Base-by-base conservation (phyloP, 2,329 filamentous ascomycete species). In the Cordyceps militaris region DNA sequence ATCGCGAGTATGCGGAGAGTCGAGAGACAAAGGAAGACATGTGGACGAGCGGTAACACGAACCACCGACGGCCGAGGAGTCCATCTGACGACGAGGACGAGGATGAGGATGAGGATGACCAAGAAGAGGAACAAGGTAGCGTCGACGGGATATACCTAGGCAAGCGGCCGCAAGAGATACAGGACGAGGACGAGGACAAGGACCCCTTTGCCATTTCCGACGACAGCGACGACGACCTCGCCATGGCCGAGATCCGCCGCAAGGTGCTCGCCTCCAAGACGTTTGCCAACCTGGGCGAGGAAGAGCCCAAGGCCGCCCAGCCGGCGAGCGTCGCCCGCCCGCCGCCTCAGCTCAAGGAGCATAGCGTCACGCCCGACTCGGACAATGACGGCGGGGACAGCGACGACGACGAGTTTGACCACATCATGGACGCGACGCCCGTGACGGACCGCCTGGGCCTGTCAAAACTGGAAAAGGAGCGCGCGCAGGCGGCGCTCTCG, bases 21-120 rank as follows among this genome's bases (percentile, higher is more conserved):
- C 81, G 92, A 61, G 84, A 84, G 56, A 82, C 84, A 40, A 84
- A 83, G 30, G 80, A 79, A 19, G 91, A 96, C 73, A 85, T 90
- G 59, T 97, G 93, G 94, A 88, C 85, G n/a, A 86, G 84, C 11
- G 93, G 93, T 7, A 97, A 97, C 66, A 84, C 87, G 65, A 97
- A 97, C 67, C 80, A 88, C 61, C 75, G 81, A 32, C 68, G 78
- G 4, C 65, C 77, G 24, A 76, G 32, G 84, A 4, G 82, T 84
- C 2, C 79, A 82, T 6, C 78, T 1, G 78, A 75, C 0, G 73
- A 76, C 0, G 78, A 79, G 0, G 78, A 78, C 0, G 76, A 79
- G 0, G 76, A 76, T 0, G 76, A 77, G 0, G 75, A 78, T 0
- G 75, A 78, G 0, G 75, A 78, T 0, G 71, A 74, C 0, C 74